Percentiles rank a stretch among this genome's conserved stretches.
Evolutionary conservation across 139 green algal species (phyloP).

Genomic region (Marvania coccoides): DNA sequence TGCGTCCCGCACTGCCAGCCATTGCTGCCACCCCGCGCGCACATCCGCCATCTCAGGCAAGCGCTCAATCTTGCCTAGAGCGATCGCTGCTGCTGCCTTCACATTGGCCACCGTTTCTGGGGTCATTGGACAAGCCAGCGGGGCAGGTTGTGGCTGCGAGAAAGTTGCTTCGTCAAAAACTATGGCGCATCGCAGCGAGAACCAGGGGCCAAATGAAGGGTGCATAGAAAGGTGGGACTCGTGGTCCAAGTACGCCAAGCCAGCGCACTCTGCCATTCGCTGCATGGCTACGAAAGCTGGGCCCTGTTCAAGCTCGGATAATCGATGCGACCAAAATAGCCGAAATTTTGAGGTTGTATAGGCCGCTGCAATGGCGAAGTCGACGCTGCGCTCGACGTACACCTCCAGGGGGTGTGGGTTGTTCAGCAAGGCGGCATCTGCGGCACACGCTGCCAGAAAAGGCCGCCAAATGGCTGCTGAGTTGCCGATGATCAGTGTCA

Average conservation of each 20-base stretch:
- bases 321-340: too few relatives aligned
- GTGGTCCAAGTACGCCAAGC: slow-evolving; percentile 30
- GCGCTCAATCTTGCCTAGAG: background rate
- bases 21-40: background rate
- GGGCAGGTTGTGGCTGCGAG: background rate
- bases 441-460: slow-evolving; percentile 16
- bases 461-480: slow-evolving; percentile 24
- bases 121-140: background rate
- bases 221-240: slow-evolving; percentile 39
- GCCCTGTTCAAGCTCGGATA: too few relatives aligned
- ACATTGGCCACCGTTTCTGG: background rate
- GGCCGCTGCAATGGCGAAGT: too few relatives aligned
- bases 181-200: slow-evolving; percentile 26
- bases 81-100: background rate
- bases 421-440: slow-evolving; percentile 3
- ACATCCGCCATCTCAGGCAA: background rate
- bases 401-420: slow-evolving; percentile 21
- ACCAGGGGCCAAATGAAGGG: slow-evolving; percentile 43
- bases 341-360: too few relatives aligned
- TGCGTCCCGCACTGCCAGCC: background rate
- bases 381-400: slow-evolving; percentile 18
- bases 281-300: slow-evolving; percentile 28
- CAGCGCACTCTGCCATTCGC: slow-evolving; percentile 20
- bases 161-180: slow-evolving; percentile 32
- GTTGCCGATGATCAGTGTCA: slow-evolving; percentile 31